Conservation (phyloP, 1,139 yeast genomes). For the Blastobotrys niveus region DNA sequence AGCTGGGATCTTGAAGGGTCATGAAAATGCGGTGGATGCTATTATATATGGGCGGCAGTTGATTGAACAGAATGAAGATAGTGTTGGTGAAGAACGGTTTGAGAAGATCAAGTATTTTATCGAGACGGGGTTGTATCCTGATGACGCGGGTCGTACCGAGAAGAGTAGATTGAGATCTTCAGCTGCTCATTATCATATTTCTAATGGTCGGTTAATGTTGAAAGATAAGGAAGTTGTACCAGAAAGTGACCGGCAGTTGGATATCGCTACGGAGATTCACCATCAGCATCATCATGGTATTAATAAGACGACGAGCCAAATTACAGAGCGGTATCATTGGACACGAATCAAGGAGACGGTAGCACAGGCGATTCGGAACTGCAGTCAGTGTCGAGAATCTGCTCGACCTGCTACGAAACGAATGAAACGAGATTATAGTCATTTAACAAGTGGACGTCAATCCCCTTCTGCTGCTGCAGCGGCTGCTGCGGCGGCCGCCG, state of each 20-base stretch:
- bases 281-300: constrained; percentile 77
- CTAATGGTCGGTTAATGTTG: constrained; percentile 66
- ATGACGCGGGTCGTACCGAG: constrained; percentile 72
- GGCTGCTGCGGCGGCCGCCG: constrained; percentile 17
- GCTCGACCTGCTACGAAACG: constrained; percentile 27
- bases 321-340: constrained; percentile 86
- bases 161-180: constrained; percentile 78
- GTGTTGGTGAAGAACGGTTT: constrained; percentile 56
- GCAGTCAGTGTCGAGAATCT: constrained; percentile 63
- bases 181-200: constrained; percentile 69
- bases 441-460: constrained; percentile 9
- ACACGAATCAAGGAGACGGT: constrained; percentile 85
- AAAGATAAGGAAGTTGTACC: constrained; percentile 78
- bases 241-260: constrained; percentile 67
- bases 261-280: constrained; percentile 70
- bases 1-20: constrained; percentile 83
- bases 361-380: constrained; percentile 67
- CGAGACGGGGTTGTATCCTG: constrained; percentile 83
- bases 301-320: constrained; percentile 72
- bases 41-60: constrained; percentile 60
- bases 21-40: constrained; percentile 77
- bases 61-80: constrained; percentile 45
- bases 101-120: constrained; percentile 74
- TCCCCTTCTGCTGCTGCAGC: constrained; percentile 20
- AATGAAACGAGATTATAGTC: constrained; percentile 16